Percentiles rank a stretch among this genome's conserved stretches.
These are phyloP conservation scores for Wallacemonas sp. DNA, from an alignment of 208 protist genomes.

Conservation along the genomic window DNA sequence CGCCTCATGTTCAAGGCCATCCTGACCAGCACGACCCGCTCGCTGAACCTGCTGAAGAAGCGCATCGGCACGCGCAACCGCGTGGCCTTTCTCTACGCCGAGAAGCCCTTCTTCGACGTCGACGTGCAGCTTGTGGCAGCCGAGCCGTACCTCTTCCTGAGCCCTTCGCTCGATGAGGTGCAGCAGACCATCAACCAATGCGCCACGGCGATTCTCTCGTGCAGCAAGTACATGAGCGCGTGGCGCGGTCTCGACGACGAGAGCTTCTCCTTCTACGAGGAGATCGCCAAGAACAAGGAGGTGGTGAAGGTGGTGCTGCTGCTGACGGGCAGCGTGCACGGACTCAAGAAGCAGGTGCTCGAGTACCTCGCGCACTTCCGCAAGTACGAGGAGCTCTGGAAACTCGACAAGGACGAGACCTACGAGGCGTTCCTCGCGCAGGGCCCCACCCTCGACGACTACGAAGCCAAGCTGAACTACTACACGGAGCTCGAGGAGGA, in stretches of 20 bases:
- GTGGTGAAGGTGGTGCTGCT: constrained; percentile 95
- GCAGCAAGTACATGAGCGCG: constrained; percentile 88
- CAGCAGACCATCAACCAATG: constrained; percentile 95
- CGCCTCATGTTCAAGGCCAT: constrained; percentile 93
- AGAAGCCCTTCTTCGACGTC: constrained; percentile 96
- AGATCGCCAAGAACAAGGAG: constrained; percentile 94
- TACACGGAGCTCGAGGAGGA: constrained; percentile 92
- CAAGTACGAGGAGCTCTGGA: constrained; percentile 96
- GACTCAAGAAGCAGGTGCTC: constrained; percentile 92
- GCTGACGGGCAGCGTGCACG: constrained; percentile 92
- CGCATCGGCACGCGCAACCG: constrained; percentile 89
- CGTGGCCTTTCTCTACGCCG: constrained; percentile 92
- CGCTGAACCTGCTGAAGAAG: constrained; percentile 92
- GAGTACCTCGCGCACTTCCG: constrained; percentile 92
- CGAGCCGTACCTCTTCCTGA: constrained; percentile 93
- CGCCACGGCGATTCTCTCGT: constrained; percentile 88
- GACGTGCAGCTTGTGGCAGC: constrained; percentile 92
- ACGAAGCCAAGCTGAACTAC: constrained; percentile 89
- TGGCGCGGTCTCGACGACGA: constrained; percentile 80
- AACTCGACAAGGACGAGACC: constrained; percentile 91
- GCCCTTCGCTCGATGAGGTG: constrained; percentile 94
- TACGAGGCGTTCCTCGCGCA: constrained; percentile 90
- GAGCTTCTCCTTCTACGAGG: constrained; percentile 87
- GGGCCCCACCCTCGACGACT: constrained; percentile 91
- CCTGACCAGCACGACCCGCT: constrained; percentile 88